A percentile compares a stretch with the other conserved stretches of the same genome.
These are phyloP conservation scores for Dactylellina sp. DNA, from an alignment of 2,329 filamentous ascomycete genomes.

Conservation along the genomic window DNA sequence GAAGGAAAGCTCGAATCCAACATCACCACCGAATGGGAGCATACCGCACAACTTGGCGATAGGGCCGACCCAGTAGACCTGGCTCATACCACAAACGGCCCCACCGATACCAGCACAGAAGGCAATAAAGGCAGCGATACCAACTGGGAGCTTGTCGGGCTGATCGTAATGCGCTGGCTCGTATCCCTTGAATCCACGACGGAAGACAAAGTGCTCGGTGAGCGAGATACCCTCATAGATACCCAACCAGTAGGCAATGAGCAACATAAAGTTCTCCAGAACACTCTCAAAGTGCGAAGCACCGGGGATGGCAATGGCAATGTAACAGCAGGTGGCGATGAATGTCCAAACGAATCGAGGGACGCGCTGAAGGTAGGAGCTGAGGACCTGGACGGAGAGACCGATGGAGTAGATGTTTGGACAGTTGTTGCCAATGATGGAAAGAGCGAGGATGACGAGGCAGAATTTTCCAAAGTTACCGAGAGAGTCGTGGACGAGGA, in stretches of 20 bases:
- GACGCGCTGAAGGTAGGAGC: constrained; percentile 70
- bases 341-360: constrained; percentile 77
- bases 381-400: constrained; percentile 75
- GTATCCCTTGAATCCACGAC: constrained; percentile 73
- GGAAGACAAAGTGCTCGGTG: constrained; percentile 76
- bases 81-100: constrained; percentile 77
- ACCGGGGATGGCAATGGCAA: constrained; percentile 77
- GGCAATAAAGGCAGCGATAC: constrained; percentile 73
- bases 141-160: constrained; percentile 71
- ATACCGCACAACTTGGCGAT: constrained; percentile 72
- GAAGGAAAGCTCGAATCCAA: constrained; percentile 75
- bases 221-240: constrained; percentile 77
- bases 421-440: constrained; percentile 77
- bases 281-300: constrained; percentile 74
- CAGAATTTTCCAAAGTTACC: constrained; percentile 80
- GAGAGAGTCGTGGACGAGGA: constrained; percentile 71
- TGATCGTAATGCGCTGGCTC: constrained; percentile 71
- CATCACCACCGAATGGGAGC: constrained; percentile 66
- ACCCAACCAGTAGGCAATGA: constrained; percentile 79
- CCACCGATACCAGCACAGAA: constrained; percentile 75
- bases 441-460: constrained; percentile 74
- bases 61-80: constrained; percentile 76
- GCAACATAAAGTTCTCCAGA: constrained; percentile 77
- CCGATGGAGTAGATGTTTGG: constrained; percentile 79
- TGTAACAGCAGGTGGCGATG: constrained; percentile 72